Evolutionary conservation across 2,329 filamentous ascomycete genomes (phyloP).

Genomic region (Phaeoacremonium minimum): DNA sequence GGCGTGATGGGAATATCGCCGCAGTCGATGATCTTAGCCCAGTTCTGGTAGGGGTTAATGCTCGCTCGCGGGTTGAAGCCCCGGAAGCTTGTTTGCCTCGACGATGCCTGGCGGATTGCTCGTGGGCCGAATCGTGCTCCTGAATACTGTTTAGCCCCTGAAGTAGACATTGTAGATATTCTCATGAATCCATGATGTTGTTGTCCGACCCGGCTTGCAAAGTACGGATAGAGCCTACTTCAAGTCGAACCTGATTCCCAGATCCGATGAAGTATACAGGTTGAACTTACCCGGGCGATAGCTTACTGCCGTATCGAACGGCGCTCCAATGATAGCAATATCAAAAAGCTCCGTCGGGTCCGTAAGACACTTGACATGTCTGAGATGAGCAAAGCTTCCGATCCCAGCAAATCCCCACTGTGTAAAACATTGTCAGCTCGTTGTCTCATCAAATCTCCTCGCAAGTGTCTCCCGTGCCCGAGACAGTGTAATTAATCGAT

Average conservation of each 20-base stretch:
- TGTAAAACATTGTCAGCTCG: too few relatives aligned
- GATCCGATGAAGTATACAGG: too few relatives aligned
- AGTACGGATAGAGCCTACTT: too few relatives aligned
- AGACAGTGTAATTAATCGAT: too few relatives aligned
- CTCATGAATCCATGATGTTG: too few relatives aligned
- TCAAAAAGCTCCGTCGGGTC: conserved; percentile 60
- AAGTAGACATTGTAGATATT: too few relatives aligned
- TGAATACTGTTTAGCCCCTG: conserved; percentile 11
- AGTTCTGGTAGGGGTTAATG: conserved; percentile 78
- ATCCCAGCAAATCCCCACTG: conserved; percentile 69
- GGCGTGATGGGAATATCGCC: conserved; percentile 86
- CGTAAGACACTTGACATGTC: conserved; percentile 66
- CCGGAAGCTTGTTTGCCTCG: conserved; percentile 73
- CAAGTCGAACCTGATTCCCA: too few relatives aligned
- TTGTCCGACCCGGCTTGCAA: too few relatives aligned
- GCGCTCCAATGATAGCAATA: conserved; percentile 67
- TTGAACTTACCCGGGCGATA: conserved; percentile 57
- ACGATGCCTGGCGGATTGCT: conserved; percentile 79
- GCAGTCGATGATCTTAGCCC: conserved; percentile 80
- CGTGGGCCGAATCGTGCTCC: conserved; percentile 80
- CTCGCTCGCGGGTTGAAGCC: conserved; percentile 79
- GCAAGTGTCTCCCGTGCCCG: too few relatives aligned
- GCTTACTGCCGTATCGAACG: conserved; percentile 70
- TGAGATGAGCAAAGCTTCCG: conserved; percentile 68
- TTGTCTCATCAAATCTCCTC: too few relatives aligned